Percentiles rank a stretch among this genome's conserved stretches.
Evolutionary conservation across 306 rosid species (phyloP).

Genomic region (Hylodesmum podocarpum): DNA sequence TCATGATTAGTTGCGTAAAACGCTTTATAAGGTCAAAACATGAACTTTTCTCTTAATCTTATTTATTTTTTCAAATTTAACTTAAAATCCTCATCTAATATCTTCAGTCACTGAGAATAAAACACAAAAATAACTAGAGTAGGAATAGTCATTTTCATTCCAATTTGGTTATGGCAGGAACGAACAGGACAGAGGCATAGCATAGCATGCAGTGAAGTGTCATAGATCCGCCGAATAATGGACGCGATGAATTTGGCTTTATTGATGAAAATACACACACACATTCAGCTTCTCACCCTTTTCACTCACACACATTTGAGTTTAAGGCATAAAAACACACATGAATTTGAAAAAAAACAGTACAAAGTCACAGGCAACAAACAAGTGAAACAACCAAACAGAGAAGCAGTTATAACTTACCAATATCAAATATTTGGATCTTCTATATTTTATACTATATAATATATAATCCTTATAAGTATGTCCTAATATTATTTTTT

Average conservation of each 20-base stretch:
- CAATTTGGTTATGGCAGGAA: not conserved
- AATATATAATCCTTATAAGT: too few relatives aligned
- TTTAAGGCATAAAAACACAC: not conserved
- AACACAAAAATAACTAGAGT: not conserved
- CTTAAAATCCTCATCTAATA: too few relatives aligned
- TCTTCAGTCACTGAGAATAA: too few relatives aligned
- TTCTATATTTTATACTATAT: not conserved
- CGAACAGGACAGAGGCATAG: not conserved
- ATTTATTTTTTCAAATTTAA: too few relatives aligned
- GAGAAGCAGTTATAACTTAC: not conserved
- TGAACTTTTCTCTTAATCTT: too few relatives aligned
- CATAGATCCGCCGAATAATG: constrained; percentile 17
- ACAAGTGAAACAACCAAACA: constrained; percentile 14
- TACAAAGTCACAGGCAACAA: not conserved
- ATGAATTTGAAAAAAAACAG: not conserved
- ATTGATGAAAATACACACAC: not conserved
- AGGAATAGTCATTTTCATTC: not conserved
- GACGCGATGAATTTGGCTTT: constrained; percentile 27
- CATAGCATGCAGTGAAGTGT: not conserved
- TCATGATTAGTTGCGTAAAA: too few relatives aligned
- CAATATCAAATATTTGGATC: constrained; percentile 24
- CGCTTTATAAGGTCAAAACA: too few relatives aligned
- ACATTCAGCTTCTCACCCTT: too few relatives aligned
- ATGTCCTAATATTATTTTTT: not conserved
- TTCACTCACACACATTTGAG: too few relatives aligned